These are phyloP conservation scores for Paraphaeosphaeria sporulosa DNA, from an alignment of 2,329 filamentous ascomycete species.

Conservation along the genomic window DNA sequence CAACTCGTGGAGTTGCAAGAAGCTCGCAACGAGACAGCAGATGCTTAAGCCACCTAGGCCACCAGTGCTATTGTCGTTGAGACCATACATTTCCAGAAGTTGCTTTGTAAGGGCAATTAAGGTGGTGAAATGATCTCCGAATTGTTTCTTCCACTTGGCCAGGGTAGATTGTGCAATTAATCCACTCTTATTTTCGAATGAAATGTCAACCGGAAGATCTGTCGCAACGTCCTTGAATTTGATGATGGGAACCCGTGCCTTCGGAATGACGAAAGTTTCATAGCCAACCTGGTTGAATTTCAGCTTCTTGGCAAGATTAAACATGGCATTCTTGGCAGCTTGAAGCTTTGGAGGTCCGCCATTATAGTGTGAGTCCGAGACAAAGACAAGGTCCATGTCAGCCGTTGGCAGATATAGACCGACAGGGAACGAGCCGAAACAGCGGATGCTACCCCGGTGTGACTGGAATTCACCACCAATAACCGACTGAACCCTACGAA, in stretches of 20 bases:
- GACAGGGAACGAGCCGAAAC: conserved; percentile 95
- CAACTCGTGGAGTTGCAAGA: conserved; percentile 72
- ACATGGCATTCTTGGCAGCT: conserved; percentile 58
- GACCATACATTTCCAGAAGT: conserved; percentile 83
- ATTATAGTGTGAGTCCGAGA: conserved; percentile 68
- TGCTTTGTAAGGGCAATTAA: conserved; percentile 92
- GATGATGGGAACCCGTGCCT: conserved; percentile 87
- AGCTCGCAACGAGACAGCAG: conserved; percentile 90
- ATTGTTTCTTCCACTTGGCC: conserved; percentile 71
- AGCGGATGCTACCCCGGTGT: conserved; percentile 65
- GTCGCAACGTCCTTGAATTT: conserved; percentile 86
- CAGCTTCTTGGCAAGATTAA: conserved; percentile 69
- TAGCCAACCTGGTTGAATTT: conserved; percentile 61
- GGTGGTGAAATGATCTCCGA: conserved; percentile 85
- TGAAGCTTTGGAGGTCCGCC: conserved; percentile 44
- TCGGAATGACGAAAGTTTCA: conserved; percentile 72
- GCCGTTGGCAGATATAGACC: conserved; percentile 77
- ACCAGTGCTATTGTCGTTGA: conserved; percentile 91
- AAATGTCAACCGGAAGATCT: conserved; percentile 86
- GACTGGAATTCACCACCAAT: conserved; percentile 53
- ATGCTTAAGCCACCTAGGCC: conserved; percentile 94
- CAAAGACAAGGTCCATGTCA: conserved; percentile 92
- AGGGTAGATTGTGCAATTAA: conserved; percentile 83
- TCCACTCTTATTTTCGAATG: conserved; percentile 90
- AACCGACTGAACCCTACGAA: conserved; percentile 70